Evolutionary conservation across 768 basidiomycete species (phyloP).

Genomic region (Lactifluus subvellereus): DNA sequence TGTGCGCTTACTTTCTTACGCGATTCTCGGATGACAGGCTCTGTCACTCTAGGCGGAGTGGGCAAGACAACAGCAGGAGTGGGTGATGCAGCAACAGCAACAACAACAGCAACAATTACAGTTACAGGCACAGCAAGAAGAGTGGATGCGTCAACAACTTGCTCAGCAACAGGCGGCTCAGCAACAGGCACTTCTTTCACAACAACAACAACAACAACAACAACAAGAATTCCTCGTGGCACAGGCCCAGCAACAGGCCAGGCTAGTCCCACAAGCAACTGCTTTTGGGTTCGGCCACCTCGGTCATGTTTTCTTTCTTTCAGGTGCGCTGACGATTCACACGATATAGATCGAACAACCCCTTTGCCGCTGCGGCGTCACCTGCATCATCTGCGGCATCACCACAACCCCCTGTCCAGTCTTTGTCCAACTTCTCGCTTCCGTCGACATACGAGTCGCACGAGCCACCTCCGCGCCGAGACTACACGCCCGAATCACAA

Average conservation of each 20-base stretch:
- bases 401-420: conserved; percentile 27
- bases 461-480: conserved; percentile 38
- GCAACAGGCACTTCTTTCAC: conserved; percentile 37
- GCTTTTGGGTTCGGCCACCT: conserved; percentile 57
- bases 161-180: conserved; percentile 51
- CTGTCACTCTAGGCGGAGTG: conserved; percentile 35
- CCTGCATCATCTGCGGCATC: conserved; percentile 32
- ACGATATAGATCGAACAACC: conserved; percentile 83
- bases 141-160: conserved; percentile 59
- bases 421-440: conserved; percentile 54
- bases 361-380: conserved; percentile 58
- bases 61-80: conserved; percentile 56
- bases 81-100: conserved; percentile 49
- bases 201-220: conserved; percentile 35
- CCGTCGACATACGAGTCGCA: conserved; percentile 54
- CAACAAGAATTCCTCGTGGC: conserved; percentile 20
- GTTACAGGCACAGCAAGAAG: conserved; percentile 45
- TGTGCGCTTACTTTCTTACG: not conserved
- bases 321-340: not conserved
- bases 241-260: conserved; percentile 30
- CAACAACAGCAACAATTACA: conserved; percentile 41
- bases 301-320: not conserved
- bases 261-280: conserved; percentile 55
- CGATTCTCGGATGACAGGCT: not conserved
- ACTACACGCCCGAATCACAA: conserved; percentile 36